Percentiles rank a stretch among this genome's conserved stretches.
phyloP scores from a whole-genome alignment of 768 basidiomycete species.

The Rhizopogon vulgaris region DNA sequence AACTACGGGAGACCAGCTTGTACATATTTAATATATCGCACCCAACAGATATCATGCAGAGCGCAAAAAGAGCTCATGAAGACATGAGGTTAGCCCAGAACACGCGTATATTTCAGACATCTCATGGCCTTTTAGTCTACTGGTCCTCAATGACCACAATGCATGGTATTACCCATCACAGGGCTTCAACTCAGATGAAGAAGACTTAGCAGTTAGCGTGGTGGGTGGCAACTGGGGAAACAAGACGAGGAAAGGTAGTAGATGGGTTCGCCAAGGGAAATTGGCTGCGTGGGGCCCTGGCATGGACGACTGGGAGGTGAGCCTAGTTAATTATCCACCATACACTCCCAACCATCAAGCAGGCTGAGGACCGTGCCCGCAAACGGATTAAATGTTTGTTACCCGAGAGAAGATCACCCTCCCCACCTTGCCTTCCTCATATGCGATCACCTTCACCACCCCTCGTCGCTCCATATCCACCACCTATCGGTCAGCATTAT shows the following conservation, averaged over 20 bases:
- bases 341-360: slow-evolving; percentile 9
- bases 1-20: too few relatives aligned
- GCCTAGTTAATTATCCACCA: slow-evolving; percentile 1
- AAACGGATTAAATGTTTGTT: slow-evolving; percentile 70
- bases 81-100: slow-evolving; percentile 22
- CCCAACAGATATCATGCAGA: slow-evolving; percentile 16
- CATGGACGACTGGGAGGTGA: slow-evolving; percentile 83
- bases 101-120: not conserved
- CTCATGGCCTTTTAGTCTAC: slow-evolving; percentile 22
- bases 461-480: slow-evolving; percentile 67
- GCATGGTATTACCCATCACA: slow-evolving; percentile 84
- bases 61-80: slow-evolving; percentile 20
- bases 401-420: slow-evolving; percentile 61
- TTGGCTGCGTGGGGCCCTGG: slow-evolving; percentile 79
- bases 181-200: slow-evolving; percentile 61
- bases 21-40: not conserved
- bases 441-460: slow-evolving; percentile 77
- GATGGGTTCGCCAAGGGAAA: slow-evolving; percentile 81
- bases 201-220: slow-evolving; percentile 42
- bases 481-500: slow-evolving; percentile 60
- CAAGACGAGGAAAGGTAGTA: slow-evolving; percentile 66
- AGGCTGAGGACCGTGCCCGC: slow-evolving; percentile 81
- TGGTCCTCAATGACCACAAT: slow-evolving; percentile 65
- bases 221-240: slow-evolving; percentile 79
- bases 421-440: slow-evolving; percentile 70